Percentiles rank a stretch among this genome's conserved stretches.
These are phyloP conservation scores for Pyrenophora teres DNA, from an alignment of 2,329 filamentous ascomycete genomes.

Conservation along the genomic window DNA sequence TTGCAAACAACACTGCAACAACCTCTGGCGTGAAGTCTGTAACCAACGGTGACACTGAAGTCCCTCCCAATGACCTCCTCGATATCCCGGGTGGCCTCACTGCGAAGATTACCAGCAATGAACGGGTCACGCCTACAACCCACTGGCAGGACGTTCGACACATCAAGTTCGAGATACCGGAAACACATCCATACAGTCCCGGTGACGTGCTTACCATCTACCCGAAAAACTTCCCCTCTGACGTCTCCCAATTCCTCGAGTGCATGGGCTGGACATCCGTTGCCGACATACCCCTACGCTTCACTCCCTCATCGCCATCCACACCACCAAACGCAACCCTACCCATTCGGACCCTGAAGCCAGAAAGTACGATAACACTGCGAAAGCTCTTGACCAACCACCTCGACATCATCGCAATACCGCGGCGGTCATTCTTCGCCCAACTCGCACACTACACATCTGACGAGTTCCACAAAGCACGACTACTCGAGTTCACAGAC, in stretches of 20 bases:
- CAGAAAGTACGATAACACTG: slow-evolving; percentile 61
- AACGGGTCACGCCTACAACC: slow-evolving; percentile 70
- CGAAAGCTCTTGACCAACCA: slow-evolving; percentile 78
- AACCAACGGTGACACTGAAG: slow-evolving; percentile 15
- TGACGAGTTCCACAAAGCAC: slow-evolving; percentile 74
- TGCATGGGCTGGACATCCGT: slow-evolving; percentile 78
- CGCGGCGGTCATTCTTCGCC: slow-evolving; percentile 83
- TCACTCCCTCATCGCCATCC: slow-evolving; percentile 48
- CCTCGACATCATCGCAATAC: slow-evolving; percentile 87
- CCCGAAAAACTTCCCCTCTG: slow-evolving; percentile 82
- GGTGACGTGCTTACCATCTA: slow-evolving; percentile 82
- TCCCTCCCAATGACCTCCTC: slow-evolving; percentile 54
- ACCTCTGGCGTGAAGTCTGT: not conserved
- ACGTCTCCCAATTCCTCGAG: slow-evolving; percentile 77
- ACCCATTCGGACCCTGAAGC: slow-evolving; percentile 48
- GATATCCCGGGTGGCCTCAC: slow-evolving; percentile 62
- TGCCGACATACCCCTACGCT: slow-evolving; percentile 70
- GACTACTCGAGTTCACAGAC: slow-evolving; percentile 81
- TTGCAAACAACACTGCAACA: slow-evolving; percentile 31
- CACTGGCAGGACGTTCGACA: slow-evolving; percentile 97
- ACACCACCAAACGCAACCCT: slow-evolving; percentile 45
- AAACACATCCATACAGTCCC: slow-evolving; percentile 61
- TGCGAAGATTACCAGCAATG: slow-evolving; percentile 68
- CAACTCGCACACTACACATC: slow-evolving; percentile 75
- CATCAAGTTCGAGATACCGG: slow-evolving; percentile 62